These are phyloP conservation scores for Saturnispora quitensis DNA, from an alignment of 805 yeast genomes.

Conservation along the genomic window DNA sequence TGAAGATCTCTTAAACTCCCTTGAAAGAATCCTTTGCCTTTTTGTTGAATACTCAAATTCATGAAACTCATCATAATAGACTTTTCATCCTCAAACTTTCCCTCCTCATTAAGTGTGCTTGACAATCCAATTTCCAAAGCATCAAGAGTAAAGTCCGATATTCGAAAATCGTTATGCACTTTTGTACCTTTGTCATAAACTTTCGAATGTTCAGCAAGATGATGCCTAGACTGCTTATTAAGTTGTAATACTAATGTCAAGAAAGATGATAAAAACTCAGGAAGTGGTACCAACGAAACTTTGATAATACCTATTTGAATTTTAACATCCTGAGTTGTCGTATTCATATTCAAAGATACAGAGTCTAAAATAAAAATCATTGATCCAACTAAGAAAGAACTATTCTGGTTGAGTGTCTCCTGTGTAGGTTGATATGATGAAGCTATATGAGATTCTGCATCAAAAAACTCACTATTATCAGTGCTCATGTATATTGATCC, in stretches of 20 bases:
- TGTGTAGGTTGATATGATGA: background rate
- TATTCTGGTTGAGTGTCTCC: background rate
- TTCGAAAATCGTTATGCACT: background rate
- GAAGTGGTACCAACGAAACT: constrained; percentile 37
- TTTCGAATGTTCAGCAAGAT: background rate
- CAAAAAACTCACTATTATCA: constrained; percentile 38
- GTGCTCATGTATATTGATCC: constrained; percentile 75
- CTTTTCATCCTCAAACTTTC: constrained; percentile 32
- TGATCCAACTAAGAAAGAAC: background rate
- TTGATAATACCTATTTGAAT: constrained; percentile 33
- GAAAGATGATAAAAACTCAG: constrained; percentile 31
- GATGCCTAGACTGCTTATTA: constrained; percentile 7
- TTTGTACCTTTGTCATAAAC: background rate
- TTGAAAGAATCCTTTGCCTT: constrained; percentile 32
- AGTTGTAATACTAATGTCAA: constrained; percentile 31
- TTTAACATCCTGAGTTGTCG: constrained; percentile 24
- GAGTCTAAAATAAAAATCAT: background rate
- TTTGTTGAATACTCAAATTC: constrained; percentile 35
- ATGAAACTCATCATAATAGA: constrained; percentile 22
- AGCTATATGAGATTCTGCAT: constrained; percentile 11
- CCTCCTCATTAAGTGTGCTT: constrained; percentile 35
- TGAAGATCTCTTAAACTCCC: constrained; percentile 39
- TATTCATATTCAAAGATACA: constrained; percentile 1
- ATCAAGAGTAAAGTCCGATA: constrained; percentile 27
- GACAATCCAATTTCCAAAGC: constrained; percentile 35